Conservation (phyloP, 2,329 filamentous ascomycete genomes). For the Albophoma yamanashiensis region DNA sequence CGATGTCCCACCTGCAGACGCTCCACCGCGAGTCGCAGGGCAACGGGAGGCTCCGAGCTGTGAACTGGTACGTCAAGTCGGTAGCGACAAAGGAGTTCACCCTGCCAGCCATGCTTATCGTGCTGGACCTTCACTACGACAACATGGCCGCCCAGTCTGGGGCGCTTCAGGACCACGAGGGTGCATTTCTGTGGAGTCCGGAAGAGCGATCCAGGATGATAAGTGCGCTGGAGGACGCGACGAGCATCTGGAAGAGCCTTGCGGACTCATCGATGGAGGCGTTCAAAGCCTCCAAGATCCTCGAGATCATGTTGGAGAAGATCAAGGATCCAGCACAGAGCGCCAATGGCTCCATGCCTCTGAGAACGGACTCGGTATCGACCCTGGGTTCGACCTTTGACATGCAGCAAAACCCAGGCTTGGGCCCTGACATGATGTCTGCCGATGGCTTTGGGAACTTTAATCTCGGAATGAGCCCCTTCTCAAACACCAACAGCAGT, state of each 20-base stretch:
- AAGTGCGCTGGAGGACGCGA: slow-evolving; percentile 57
- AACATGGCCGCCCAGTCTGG: slow-evolving; percentile 34
- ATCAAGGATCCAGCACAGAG: slow-evolving; percentile 32
- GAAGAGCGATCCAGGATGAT: slow-evolving; percentile 67
- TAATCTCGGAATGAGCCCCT: slow-evolving; percentile 15
- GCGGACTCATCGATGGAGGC: slow-evolving; percentile 77
- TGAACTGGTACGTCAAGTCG: slow-evolving; percentile 70
- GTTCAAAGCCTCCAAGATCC: slow-evolving; percentile 70
- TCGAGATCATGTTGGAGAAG: slow-evolving; percentile 79
- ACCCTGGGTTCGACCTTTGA: slow-evolving; percentile 27
- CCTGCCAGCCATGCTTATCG: slow-evolving; percentile 74
- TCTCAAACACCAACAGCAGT: slow-evolving; percentile 25
- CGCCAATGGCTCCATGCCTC: slow-evolving; percentile 4
- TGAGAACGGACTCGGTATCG: slow-evolving; percentile 12
- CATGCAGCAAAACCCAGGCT: slow-evolving; percentile 21
- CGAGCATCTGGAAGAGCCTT: slow-evolving; percentile 69
- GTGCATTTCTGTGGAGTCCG: slow-evolving; percentile 43
- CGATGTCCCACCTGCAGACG: slow-evolving; percentile 66
- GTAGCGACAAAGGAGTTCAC: slow-evolving; percentile 79
- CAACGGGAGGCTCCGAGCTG: slow-evolving; percentile 58
- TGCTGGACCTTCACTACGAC: slow-evolving; percentile 70
- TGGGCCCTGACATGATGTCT: slow-evolving; percentile 12
- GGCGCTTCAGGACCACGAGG: slow-evolving; percentile 27
- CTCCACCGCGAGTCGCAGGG: slow-evolving; percentile 65
- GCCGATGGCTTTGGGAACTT: slow-evolving; percentile 15